Percentiles rank a stretch among this genome's conserved stretches.
phyloP scores from a whole-genome alignment of 495 filamentous ascomycete genomes.

The Podospora conica region DNA sequence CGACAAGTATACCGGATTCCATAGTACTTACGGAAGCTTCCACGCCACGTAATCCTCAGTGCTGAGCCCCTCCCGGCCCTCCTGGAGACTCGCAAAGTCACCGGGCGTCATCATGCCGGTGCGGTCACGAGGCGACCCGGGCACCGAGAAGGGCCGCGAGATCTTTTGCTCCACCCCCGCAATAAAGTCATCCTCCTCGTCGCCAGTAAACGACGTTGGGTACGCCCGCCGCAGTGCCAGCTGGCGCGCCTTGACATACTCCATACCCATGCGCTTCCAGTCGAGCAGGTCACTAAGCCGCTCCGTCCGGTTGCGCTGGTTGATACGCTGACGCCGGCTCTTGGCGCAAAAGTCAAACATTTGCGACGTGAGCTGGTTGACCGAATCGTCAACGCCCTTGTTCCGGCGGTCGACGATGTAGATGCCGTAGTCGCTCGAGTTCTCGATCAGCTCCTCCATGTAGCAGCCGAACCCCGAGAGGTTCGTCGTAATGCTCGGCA shows the following conservation, averaged over 20 bases:
- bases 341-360: slow-evolving; percentile 97
- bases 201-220: slow-evolving; percentile 69
- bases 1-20: neutral
- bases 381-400: slow-evolving; percentile 95
- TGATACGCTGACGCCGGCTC: slow-evolving; percentile 92
- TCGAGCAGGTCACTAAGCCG: slow-evolving; percentile 89
- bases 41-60: slow-evolving; percentile 98
- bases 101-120: slow-evolving; percentile 98
- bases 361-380: slow-evolving; percentile 85
- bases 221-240: slow-evolving; percentile 89
- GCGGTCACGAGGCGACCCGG: slow-evolving; percentile 83
- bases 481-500: slow-evolving; percentile 97
- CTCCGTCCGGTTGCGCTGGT: slow-evolving; percentile 97
- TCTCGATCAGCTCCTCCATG: slow-evolving; percentile 99
- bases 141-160: slow-evolving; percentile 84
- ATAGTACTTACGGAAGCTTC: slow-evolving; percentile 85
- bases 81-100: slow-evolving; percentile 93
- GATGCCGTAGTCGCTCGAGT: slow-evolving; percentile 95
- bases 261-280: slow-evolving; percentile 99
- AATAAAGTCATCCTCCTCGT: slow-evolving; percentile 77
- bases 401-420: slow-evolving; percentile 94
- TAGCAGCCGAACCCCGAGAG: slow-evolving; percentile 97
- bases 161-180: slow-evolving; percentile 88
- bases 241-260: slow-evolving; percentile 96
- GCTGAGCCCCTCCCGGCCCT: slow-evolving; percentile 84